These are phyloP conservation scores for Plasmopara halstedii DNA, from an alignment of 352 stramenopile species.

Conservation along the genomic window DNA sequence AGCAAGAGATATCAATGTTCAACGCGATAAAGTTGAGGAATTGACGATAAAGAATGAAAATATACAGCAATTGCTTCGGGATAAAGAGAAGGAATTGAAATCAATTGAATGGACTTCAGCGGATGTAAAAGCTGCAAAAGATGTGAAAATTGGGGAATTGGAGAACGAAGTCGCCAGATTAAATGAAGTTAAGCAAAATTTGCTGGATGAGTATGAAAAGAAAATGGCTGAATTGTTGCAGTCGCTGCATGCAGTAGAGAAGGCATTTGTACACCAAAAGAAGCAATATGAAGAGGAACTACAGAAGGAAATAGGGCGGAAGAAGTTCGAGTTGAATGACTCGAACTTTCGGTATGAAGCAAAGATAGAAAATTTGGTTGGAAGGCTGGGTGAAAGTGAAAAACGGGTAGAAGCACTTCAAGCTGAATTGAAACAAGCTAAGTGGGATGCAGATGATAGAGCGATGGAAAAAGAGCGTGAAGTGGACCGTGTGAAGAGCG, in stretches of 20 bases:
- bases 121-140: conserved; percentile 46
- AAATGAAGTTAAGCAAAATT: conserved; percentile 62
- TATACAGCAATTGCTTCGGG: conserved; percentile 43
- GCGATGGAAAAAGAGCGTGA: conserved; percentile 50
- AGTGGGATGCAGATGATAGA: conserved; percentile 58
- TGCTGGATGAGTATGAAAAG: conserved; percentile 79
- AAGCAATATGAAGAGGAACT: conserved; percentile 68
- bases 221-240: conserved; percentile 82
- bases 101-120: conserved; percentile 60
- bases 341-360: conserved; percentile 17
- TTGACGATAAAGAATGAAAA: conserved; percentile 62
- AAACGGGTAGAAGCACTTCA: conserved; percentile 42
- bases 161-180: conserved; percentile 47
- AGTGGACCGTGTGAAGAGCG: conserved; percentile 36
- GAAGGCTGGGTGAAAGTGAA: conserved; percentile 43
- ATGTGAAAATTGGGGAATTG: conserved; percentile 56
- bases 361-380: conserved; percentile 38
- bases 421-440: conserved; percentile 48
- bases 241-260: conserved; percentile 74
- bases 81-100: conserved; percentile 65
- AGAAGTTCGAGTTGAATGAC: conserved; percentile 35
- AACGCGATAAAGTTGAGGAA: conserved; percentile 38
- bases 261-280: conserved; percentile 81
- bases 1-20: conserved; percentile 33
- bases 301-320: conserved; percentile 33